These are phyloP conservation scores for Lepidium africanum DNA, from an alignment of 345 rosid species.

Conservation along the genomic window DNA sequence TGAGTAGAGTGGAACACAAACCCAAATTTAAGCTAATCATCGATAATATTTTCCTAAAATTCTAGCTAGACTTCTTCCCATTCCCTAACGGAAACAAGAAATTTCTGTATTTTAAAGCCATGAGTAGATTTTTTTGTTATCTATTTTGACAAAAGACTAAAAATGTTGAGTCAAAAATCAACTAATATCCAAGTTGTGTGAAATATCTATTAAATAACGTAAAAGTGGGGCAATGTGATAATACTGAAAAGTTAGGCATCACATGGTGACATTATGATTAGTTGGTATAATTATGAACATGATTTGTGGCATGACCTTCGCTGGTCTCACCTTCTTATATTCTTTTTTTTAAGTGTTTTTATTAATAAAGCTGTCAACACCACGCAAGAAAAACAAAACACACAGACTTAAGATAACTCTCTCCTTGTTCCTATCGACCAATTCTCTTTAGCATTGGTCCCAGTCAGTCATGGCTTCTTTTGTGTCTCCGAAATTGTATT, in stretches of 20 bases:
- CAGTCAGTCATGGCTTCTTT: not conserved
- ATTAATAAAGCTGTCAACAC: not conserved
- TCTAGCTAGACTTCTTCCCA: no score
- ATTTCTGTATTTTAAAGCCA: no score
- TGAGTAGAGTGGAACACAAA: no score
- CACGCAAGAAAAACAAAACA: not conserved
- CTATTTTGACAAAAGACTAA: no score
- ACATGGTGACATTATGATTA: conserved; percentile 21
- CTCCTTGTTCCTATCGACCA: conserved; percentile 4
- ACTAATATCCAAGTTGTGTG: not conserved
- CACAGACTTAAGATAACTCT: not conserved
- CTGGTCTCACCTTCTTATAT: conserved; percentile 24
- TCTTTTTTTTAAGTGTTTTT: not conserved
- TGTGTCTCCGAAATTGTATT: not conserved
- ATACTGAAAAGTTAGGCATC: conserved; percentile 10
- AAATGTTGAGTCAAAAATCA: not conserved
- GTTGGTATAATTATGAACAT: conserved; percentile 17
- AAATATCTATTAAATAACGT: not conserved
- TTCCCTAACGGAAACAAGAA: no score
- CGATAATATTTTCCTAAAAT: no score
- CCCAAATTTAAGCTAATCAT: no score
- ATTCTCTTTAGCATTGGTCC: not conserved
- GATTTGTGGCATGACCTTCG: conserved; percentile 57
- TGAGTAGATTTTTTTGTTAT: no score
- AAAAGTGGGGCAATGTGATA: conserved; percentile 9